Evolutionary conservation across 75 land plant genomes (phyloP).

Genomic region (Pseudotsuga menziesii): DNA sequence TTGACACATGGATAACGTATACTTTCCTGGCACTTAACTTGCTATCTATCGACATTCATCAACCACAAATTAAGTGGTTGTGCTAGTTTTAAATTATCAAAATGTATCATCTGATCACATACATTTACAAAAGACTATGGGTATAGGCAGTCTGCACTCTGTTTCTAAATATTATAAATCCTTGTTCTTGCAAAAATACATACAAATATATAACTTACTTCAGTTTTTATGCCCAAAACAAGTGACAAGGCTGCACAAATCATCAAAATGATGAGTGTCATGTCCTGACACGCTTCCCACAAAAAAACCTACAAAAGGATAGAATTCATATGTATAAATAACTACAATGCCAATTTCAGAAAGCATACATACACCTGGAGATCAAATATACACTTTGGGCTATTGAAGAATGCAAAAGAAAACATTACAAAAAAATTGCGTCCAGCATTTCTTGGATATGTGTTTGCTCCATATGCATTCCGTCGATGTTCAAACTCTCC

Average conservation of each 20-base stretch:
- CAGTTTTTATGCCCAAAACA: slow-evolving; percentile 64
- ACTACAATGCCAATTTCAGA: neutral
- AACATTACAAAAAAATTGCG: slow-evolving; percentile 47
- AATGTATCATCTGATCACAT: too few relatives aligned
- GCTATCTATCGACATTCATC: too few relatives aligned
- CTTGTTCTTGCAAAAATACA: neutral
- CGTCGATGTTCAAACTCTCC: slow-evolving; percentile 34
- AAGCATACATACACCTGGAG: neutral
- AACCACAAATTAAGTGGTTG: too few relatives aligned
- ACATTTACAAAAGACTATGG: too few relatives aligned
- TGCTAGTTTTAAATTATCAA: too few relatives aligned
- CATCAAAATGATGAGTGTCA: slow-evolving; percentile 83
- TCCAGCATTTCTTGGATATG: slow-evolving; percentile 65
- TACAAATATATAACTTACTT: slow-evolving; percentile 29
- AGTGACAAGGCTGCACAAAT: slow-evolving; percentile 73
- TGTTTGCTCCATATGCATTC: slow-evolving; percentile 70
- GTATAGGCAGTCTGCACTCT: too few relatives aligned
- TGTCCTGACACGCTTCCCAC: slow-evolving; percentile 92
- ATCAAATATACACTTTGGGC: neutral
- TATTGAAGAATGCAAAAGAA: neutral
- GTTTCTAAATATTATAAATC: too few relatives aligned
- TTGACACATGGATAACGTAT: too few relatives aligned
- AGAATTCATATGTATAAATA: neutral
- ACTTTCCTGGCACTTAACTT: too few relatives aligned
- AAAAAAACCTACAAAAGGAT: slow-evolving; percentile 42